Percentiles rank a stretch among this genome's conserved stretches.
Conservation (phyloP, 2,329 filamentous ascomycete species). For the Basipetospora sp. region DNA sequence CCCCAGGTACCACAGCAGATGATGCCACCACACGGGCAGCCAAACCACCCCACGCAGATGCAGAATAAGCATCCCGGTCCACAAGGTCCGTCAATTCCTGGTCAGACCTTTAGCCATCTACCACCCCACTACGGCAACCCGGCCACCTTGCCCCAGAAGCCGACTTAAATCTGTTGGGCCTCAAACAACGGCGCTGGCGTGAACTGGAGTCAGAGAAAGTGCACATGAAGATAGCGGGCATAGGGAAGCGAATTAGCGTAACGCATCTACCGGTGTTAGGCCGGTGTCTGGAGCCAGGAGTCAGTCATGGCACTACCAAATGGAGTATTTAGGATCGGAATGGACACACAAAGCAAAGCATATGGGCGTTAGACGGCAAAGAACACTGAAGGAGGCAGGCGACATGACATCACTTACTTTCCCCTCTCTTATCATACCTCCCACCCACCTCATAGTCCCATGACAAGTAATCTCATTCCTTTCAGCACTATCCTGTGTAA, state of each 20-base stretch:
- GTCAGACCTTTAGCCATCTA: conserved; percentile 36
- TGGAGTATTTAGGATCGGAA: conserved; percentile 1
- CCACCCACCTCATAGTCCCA: too few species aligned
- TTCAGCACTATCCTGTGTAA: too few species aligned
- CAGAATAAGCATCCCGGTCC: conserved; percentile 31
- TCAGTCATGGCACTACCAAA: background rate
- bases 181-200: too few species aligned
- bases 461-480: too few species aligned
- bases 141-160: conserved; percentile 45
- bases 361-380: conserved; percentile 5
- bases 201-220: background rate
- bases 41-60: conserved; percentile 25
- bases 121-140: conserved; percentile 44
- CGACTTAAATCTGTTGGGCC: conserved; percentile 13
- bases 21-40: conserved; percentile 21
- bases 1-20: conserved; percentile 8
- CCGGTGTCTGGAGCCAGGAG: conserved; percentile 1
- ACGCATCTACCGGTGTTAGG: conserved; percentile 5
- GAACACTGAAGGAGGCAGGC: too few species aligned
- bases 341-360: background rate
- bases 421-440: too few species aligned
- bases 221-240: background rate
- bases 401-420: too few species aligned
- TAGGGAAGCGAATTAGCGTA: background rate
- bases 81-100: conserved; percentile 20